Evolutionary conservation across 768 basidiomycete species (phyloP), one percentile per base, ranked within the genome.

Genomic region (Mycena latifolia): DNA sequence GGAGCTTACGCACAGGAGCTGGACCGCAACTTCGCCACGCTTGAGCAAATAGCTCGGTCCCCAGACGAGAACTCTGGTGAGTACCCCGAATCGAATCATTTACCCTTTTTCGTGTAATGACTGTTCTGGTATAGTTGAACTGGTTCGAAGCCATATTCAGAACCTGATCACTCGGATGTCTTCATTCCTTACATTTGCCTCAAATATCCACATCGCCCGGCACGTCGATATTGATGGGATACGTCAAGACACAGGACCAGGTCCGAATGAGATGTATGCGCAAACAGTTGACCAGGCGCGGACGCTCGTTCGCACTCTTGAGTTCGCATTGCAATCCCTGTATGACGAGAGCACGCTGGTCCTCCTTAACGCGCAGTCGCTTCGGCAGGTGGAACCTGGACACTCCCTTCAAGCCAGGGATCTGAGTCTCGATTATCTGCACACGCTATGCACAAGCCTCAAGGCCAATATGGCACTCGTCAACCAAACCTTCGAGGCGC

Each of bases 211-310:
- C 75, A 77, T 96, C 57, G 93, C 93, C 22, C 86, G 88, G 31
- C 88, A 90, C 74, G 88, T 96, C 65, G 95, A 96, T 74, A 87
- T 96, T 63, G 92, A 95, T 69, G 92, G 91, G 18, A 84, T 92
- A 66, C 82, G 82, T 28, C 81, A 85, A 65, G 84, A 87, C 29
- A 78, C 82, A 1, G 80, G 79, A 12, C 73, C 81, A 17, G 75
- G 83, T 9, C 73, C 81, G 25, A 86, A 86, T 69, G 80, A 85
- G 22, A 74, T 81, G 35, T 94, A 93, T 73, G 73, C 81, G 17
- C 84, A 88, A 67, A 88, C 88, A 22, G 90, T 95, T 3, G 88
- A 89, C 48, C 88, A 83, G 61, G 94, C 92, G 22, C 84, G 91
- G 31, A 70, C 81, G 11, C 83, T 93, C 24, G 84, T 93, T 22